Conservation (phyloP, 352 stramenopile genomes). For the Phytopythium vexans region DNA sequence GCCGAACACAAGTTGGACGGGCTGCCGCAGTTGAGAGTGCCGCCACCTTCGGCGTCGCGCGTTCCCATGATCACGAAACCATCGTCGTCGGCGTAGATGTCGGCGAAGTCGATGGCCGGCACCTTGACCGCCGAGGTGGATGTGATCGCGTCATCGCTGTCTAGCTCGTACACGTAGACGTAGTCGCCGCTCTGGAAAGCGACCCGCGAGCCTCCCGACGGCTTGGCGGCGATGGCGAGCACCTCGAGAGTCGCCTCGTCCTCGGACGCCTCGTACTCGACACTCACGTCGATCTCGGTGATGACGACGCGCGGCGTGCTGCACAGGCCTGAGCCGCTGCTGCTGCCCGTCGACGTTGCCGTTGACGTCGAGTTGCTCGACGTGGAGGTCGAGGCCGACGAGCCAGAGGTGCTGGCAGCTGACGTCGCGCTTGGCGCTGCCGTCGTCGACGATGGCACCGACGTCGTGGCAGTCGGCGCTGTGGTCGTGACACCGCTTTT, state of each 20-base stretch:
- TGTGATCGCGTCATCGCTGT: conserved; percentile 43
- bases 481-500: no score
- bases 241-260: conserved; percentile 49
- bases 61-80: conserved; percentile 53
- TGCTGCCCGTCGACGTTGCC: no score
- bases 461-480: no score
- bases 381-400: no score
- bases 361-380: no score
- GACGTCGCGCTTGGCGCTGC: no score
- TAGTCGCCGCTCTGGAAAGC: conserved; percentile 51
- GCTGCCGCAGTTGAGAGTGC: conserved; percentile 56
- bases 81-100: conserved; percentile 51
- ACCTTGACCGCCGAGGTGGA: conserved; percentile 34
- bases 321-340: conserved; percentile 36
- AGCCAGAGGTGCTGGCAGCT: no score
- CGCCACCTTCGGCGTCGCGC: conserved; percentile 42
- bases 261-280: conserved; percentile 31
- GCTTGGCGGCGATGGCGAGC: conserved; percentile 40
- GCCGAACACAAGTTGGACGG: conserved; percentile 50
- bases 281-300: conserved; percentile 36
- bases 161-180: conserved; percentile 42
- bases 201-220: conserved; percentile 37
- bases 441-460: no score
- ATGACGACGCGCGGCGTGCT: conserved; percentile 34
- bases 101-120: conserved; percentile 42